Base-by-base conservation (phyloP, 2,329 filamentous ascomycete species). In the Diaporthe caulivora region DNA sequence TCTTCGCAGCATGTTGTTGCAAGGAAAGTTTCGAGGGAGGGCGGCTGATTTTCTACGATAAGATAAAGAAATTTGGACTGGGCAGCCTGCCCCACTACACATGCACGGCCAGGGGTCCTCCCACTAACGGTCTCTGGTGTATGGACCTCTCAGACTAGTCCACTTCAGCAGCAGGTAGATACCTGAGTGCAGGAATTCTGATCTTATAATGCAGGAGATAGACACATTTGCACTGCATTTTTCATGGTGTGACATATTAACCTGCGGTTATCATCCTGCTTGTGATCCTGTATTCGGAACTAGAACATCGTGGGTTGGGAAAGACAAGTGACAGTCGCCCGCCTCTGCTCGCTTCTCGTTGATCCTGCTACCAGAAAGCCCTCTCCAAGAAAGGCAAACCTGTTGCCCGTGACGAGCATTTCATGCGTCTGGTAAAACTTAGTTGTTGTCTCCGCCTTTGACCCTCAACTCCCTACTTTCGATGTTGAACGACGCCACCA, bases 1-100 rank as follows among this genome's bases (percentile, higher is more conserved):
- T 89, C 49, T 72, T 77, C 75, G 53, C 70, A 72, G 53, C 70
- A 70, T 55, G 53, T 57, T 51, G 51, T 72, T 54, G 71, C 24
- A 34, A 54, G 47, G 54, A 54, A 64, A 69, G 68, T 70, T 67
- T 54, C 37, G 55, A 44, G 31, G 24, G 60, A 67, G 24, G 60
- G 37, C 51, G 58, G 71, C 40, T 44, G 72, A 73, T 71, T 75
- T 64, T 73, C 37, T 72, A 57, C 31, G 73, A 74, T 74, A 74
- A 74, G 73, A 65, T 71, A 62, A 54, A 72, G 31, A 72, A 58
- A 57, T 67, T 67, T 67, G 62, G 62, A 40, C 62, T 40, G 62
- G n/a, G 29, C n/a, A 58, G 73, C 71, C n/a, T 54, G 73, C 71
- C 73, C 71, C 72, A 74, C 72, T 17, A 54, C 29, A 40, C 49